phyloP scores from a whole-genome alignment of 2,329 filamentous ascomycete species.

The Aureobasidium namibiae region DNA sequence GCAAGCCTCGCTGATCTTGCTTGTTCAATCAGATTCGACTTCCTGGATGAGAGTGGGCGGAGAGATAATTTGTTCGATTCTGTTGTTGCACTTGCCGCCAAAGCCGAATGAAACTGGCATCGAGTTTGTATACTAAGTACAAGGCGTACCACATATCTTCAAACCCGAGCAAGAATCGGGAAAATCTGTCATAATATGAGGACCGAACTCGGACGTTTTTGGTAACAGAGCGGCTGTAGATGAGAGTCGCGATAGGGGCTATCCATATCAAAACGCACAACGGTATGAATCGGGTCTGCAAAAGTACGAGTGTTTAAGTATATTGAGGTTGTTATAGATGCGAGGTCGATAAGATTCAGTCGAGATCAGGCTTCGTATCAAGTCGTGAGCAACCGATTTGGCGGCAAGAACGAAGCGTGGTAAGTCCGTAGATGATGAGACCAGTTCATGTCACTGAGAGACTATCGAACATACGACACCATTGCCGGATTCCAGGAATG shows the following conservation, averaged over 20 bases:
- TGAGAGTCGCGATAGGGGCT: neutral
- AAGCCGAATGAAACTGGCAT: constrained; percentile 22
- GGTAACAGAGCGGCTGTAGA: neutral
- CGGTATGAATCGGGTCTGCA: neutral
- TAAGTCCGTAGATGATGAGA: neutral
- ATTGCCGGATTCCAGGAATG: neutral
- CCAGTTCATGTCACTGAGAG: neutral
- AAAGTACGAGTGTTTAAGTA: neutral
- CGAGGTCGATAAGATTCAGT: neutral
- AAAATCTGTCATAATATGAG: constrained; percentile 15
- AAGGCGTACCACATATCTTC: constrained; percentile 30
- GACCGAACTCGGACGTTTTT: constrained; percentile 12
- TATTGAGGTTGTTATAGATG: neutral
- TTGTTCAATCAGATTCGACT: constrained; percentile 20
- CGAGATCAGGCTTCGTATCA: neutral
- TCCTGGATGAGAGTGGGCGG: constrained; percentile 24
- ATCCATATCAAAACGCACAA: neutral
- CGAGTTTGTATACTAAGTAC: constrained; percentile 24
- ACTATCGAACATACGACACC: neutral
- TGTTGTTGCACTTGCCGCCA: constrained; percentile 21
- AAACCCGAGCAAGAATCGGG: constrained; percentile 27
- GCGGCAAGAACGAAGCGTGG: neutral
- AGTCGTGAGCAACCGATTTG: too few species aligned
- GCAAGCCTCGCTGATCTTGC: constrained; percentile 16
- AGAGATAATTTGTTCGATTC: constrained; percentile 10